Evolutionary conservation across 768 basidiomycete species (phyloP), one percentile per base, ranked within the genome.

Genomic region (Podaxis sp.): DNA sequence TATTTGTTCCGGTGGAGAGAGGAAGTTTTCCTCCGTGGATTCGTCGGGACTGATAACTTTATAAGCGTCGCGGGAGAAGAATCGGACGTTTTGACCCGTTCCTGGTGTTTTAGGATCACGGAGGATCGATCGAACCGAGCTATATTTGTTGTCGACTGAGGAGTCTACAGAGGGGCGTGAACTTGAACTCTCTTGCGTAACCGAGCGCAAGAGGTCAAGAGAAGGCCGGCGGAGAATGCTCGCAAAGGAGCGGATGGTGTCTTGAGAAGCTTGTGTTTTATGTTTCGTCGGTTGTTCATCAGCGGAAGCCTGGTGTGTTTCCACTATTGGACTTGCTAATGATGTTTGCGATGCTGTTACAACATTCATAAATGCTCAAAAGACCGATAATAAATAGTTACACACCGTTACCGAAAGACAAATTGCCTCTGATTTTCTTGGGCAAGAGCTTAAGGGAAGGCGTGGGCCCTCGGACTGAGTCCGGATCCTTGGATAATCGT

Each of bases 61-160:
- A 76, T 83, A 87, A 12, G 85, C 86, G 58, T 89, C 86, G 28
- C 85, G 81, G 28, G 89, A 85, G 72, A 90, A 90, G 76, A 92
- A 91, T 5, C 90, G 86, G 46, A 92, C 90, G 64, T 86, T 90
- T 70, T 87, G 86, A n/a, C 90, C 89, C 11, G 88, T 89, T 3
- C 87, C 89, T 15, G 90, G 90, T 0, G 89, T 88, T 52, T 86
- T 86, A 3, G 82, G 83, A 64, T 87, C 86, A 46, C 88, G 87
- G 28, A 92, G 79, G 65, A 92, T 92, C 15, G 89, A 90, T 13
- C 89, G 84, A 4, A 88, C 78, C 12, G 89, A 90, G 57, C 80
- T 81, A 63, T 74, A 79, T 62, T 73, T 72, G 39, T 75, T 75
- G n/a, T 75, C 68, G 40, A 63, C 40, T 63, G 68, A 26, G 12